Evolutionary conservation across 2,329 filamentous ascomycete species (phyloP), one percentile per base, ranked within the genome.

Genomic region (Aspergillus sp.): DNA sequence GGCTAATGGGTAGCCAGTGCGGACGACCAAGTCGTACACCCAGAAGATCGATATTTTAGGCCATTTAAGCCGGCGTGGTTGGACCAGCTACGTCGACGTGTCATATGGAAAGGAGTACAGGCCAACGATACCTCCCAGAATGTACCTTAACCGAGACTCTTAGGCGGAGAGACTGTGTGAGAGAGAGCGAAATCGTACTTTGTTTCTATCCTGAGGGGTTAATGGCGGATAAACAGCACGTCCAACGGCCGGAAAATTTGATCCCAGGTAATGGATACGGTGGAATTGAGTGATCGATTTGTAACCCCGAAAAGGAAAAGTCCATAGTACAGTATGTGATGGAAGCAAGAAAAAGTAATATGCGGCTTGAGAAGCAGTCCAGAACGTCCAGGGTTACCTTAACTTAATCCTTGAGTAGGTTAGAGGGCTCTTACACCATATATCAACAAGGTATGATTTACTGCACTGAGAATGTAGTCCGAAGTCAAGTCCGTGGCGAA

Each of bases 401-500:
- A 49, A 26, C 36, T 42, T 42, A 42, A 16, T 42, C 36, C 16
- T 6, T 42, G 36, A 6, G 36, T 42, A 42, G 36, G 50, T 1
- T 29, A 29, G 26, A 29, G 7, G 26, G 26, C 26, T 9, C 26
- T 29, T 29, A 29, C 26, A 36, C 24, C 46, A 50, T 52, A 50
- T 52, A 52, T 57, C 24, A 11, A 47, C 20, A 47, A 47, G 45
- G 45, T 22, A 47, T 47, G n/a, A 29, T 18, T 53, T 63, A 46
- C 42, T 54, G 49, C 49, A 29, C 57, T 49, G 14, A 26, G 47
- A 39, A 56, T 51, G 22, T 49, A 36, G 20, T 55, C 55, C 46
- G 62, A 59, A 62, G 45, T 61, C 65, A 47, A 47, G 53, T 49
- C 71, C 65, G 69, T 72, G 69, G 67, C 70, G 64, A 68, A 71